These are phyloP conservation scores for Trichoderma semiorbis DNA, from an alignment of 2,329 filamentous ascomycete species.

Conservation along the genomic window DNA sequence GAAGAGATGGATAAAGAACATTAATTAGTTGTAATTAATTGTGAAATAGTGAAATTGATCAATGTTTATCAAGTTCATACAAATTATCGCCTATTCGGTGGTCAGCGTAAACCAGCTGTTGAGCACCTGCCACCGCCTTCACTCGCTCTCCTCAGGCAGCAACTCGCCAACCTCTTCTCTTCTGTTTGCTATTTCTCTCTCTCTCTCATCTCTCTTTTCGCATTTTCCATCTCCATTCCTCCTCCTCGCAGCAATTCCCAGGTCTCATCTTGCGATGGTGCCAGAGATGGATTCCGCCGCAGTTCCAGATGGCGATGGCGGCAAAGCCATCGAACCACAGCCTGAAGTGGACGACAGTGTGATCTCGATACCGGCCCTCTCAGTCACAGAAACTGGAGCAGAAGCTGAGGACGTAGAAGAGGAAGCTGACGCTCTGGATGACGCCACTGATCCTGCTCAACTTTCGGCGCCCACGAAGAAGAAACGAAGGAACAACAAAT, in stretches of 20 bases:
- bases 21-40: background rate
- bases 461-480: constrained; percentile 16
- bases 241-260: background rate
- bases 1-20: rapidly evolving
- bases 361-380: background rate
- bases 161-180: background rate
- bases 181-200: background rate
- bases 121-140: constrained; percentile 3
- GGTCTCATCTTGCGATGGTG: background rate
- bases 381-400: background rate
- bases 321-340: background rate
- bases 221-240: too few relatives aligned
- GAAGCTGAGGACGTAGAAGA: background rate
- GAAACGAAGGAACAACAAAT: constrained; percentile 22
- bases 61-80: background rate
- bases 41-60: background rate
- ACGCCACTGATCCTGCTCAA: background rate
- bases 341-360: background rate
- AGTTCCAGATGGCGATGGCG: background rate
- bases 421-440: background rate
- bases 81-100: background rate
- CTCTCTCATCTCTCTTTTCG: background rate
- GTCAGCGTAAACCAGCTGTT: background rate
- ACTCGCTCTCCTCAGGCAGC: background rate
- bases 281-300: background rate